Conservation (phyloP, 495 filamentous ascomycete species). For the Neurospora sp. region DNA sequence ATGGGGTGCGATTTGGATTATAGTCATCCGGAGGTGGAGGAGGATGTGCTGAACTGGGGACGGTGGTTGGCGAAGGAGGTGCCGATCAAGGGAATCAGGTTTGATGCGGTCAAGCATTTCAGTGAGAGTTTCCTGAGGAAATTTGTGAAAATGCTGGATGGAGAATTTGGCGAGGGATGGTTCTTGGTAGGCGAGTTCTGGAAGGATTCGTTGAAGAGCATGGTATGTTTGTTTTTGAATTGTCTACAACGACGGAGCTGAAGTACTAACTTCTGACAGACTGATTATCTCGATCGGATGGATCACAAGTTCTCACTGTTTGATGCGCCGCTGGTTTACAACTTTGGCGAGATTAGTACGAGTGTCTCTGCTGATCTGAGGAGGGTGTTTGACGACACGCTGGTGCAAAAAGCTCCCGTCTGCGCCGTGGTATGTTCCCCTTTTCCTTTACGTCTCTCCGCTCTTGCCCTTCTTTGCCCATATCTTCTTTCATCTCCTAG, state of each 20-base stretch:
- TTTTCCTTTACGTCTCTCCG: neutral
- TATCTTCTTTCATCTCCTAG: constrained; percentile 3
- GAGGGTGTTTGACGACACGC: constrained; percentile 47
- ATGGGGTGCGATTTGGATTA: constrained; percentile 62
- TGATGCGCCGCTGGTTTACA: constrained; percentile 57
- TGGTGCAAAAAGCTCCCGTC: constrained; percentile 47
- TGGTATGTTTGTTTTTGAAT: constrained; percentile 16
- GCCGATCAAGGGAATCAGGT: constrained; percentile 54
- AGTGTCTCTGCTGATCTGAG: constrained; percentile 47
- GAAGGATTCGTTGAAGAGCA: constrained; percentile 43
- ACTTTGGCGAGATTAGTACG: constrained; percentile 48
- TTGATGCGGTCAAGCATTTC: constrained; percentile 71
- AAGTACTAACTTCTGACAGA: neutral
- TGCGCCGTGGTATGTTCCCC: constrained; percentile 47
- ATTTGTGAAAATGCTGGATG: constrained; percentile 46
- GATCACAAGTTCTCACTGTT: constrained; percentile 50
- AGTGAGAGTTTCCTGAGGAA: constrained; percentile 51
- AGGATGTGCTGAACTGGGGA: constrained; percentile 58
- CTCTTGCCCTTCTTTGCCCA: neutral
- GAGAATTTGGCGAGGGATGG: constrained; percentile 40
- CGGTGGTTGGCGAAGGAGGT: constrained; percentile 52
- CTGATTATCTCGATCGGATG: constrained; percentile 47
- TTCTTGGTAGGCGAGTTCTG: constrained; percentile 68
- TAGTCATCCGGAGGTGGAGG: constrained; percentile 50
- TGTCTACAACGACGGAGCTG: neutral